A percentile compares a stretch with the other conserved stretches of the same genome.
Evolutionary conservation across 345 rosid species (phyloP).

Genomic region (Eutrema japonicum): DNA sequence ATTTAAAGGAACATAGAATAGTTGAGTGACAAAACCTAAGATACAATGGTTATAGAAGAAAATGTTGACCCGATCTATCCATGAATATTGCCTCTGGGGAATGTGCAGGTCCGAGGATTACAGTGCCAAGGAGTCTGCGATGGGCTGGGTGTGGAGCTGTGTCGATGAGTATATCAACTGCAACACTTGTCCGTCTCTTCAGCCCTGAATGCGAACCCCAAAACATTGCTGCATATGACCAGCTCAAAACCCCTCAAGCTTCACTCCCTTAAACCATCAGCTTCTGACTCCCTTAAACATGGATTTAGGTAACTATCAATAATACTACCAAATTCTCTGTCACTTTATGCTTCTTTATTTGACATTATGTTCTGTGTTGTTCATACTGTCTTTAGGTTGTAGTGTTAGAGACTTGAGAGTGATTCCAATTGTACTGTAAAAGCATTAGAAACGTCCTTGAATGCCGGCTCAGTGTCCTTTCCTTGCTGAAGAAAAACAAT

Average conservation of each 20-base stretch:
- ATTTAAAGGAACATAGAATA: not conserved
- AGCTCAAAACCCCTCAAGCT: conserved; percentile 30
- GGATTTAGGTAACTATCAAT: not conserved
- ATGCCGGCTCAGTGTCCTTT: too few species aligned
- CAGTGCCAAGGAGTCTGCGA: conserved; percentile 50
- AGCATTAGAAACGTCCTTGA: too few species aligned
- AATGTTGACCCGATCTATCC: not conserved
- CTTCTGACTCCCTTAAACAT: too few species aligned
- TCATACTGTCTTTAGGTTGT: too few species aligned
- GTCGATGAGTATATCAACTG: conserved; percentile 65
- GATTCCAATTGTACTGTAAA: too few species aligned
- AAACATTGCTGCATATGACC: conserved; percentile 85
- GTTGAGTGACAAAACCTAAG: not conserved
- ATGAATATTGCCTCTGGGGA: conserved; percentile 2
- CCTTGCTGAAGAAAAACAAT: too few species aligned
- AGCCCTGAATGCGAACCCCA: conserved; percentile 97
- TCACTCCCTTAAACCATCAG: conserved; percentile 33
- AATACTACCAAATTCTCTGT: not conserved
- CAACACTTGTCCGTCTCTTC: conserved; percentile 76
- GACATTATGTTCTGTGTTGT: too few species aligned
- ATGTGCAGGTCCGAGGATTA: conserved; percentile 46
- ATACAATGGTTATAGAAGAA: not conserved
- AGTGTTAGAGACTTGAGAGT: too few species aligned
- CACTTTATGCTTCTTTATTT: too few species aligned
- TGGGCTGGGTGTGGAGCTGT: conserved; percentile 95